Evolutionary conservation across 805 yeast species (phyloP).

Genomic region (Candida andamanensis): DNA sequence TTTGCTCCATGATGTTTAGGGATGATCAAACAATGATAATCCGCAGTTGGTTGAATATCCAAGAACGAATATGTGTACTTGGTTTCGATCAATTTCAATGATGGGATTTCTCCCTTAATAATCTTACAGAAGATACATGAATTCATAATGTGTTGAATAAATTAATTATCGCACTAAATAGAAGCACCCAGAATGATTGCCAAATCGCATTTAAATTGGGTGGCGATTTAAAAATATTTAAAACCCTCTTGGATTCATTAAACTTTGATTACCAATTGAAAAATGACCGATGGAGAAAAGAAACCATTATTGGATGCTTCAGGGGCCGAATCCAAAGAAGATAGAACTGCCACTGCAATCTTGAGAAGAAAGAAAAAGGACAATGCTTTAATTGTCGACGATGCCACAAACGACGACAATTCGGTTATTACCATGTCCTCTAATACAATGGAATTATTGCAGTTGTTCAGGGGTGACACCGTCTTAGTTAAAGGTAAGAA

Average conservation of each 20-base stretch:
- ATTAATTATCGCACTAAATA: too few species aligned
- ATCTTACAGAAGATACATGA: conserved; percentile 90
- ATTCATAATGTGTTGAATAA: too few species aligned
- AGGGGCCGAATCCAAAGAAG: conserved; percentile 56
- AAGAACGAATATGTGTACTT: conserved; percentile 74
- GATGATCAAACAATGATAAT: conserved; percentile 83
- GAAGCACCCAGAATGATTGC: background rate
- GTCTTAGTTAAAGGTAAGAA: conserved; percentile 96
- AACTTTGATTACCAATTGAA: too few species aligned
- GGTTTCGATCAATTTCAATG: conserved; percentile 87
- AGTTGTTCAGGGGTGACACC: conserved; percentile 96
- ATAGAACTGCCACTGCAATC: conserved; percentile 92
- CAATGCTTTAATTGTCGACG: conserved; percentile 91
- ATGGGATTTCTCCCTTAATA: conserved; percentile 93
- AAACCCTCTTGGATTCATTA: too few species aligned
- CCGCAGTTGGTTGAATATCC: conserved; percentile 89
- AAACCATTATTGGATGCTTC: conserved; percentile 51
- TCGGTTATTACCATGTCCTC: conserved; percentile 94
- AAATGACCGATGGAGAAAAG: too few species aligned
- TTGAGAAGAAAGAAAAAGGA: conserved; percentile 97
- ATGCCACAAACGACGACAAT: conserved; percentile 95
- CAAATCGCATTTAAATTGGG: too few species aligned
- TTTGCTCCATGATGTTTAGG: conserved; percentile 94
- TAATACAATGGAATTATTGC: conserved; percentile 89
- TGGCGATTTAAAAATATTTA: too few species aligned